phyloP scores from a whole-genome alignment of 148 eudicot genomes.

The Pharnaceum exiguum region DNA sequence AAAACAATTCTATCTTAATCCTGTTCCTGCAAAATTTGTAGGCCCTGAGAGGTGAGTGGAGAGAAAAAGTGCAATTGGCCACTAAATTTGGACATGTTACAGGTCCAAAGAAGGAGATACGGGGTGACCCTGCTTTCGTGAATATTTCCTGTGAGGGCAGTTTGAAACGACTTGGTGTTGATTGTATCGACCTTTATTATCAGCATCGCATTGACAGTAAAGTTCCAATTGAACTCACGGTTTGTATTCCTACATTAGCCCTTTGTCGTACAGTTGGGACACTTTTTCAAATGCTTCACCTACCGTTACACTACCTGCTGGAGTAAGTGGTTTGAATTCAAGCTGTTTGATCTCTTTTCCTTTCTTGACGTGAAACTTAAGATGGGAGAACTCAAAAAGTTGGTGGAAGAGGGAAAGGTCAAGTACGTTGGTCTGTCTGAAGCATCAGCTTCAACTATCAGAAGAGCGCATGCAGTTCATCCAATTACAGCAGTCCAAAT shows the following conservation, averaged over 20 bases:
- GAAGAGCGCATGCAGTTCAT: conserved; percentile 12
- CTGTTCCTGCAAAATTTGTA: not conserved
- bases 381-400: conserved; percentile 17
- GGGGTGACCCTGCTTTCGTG: conserved; percentile 5
- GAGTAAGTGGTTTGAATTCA: not conserved
- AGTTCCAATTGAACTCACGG: conserved; percentile 15
- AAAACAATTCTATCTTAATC: too few species aligned
- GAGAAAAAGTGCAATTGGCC: not conserved
- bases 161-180: conserved; percentile 8
- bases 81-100: not conserved
- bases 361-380: not conserved
- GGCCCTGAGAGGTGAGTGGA: conserved; percentile 1
- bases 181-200: conserved; percentile 13
- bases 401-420: conserved; percentile 9
- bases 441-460: conserved; percentile 16
- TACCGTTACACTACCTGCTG: not conserved
- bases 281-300: not conserved
- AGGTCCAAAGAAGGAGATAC: not conserved
- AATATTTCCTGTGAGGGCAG: conserved; percentile 6
- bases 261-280: not conserved
- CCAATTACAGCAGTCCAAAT: conserved; percentile 10
- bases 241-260: not conserved
- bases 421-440: conserved; percentile 12
- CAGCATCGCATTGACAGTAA: conserved; percentile 4
- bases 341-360: not conserved